Percentiles rank a stretch among this genome's conserved stretches.
These are phyloP conservation scores for Lepidium africanum DNA, from an alignment of 345 rosid genomes.

Conservation along the genomic window DNA sequence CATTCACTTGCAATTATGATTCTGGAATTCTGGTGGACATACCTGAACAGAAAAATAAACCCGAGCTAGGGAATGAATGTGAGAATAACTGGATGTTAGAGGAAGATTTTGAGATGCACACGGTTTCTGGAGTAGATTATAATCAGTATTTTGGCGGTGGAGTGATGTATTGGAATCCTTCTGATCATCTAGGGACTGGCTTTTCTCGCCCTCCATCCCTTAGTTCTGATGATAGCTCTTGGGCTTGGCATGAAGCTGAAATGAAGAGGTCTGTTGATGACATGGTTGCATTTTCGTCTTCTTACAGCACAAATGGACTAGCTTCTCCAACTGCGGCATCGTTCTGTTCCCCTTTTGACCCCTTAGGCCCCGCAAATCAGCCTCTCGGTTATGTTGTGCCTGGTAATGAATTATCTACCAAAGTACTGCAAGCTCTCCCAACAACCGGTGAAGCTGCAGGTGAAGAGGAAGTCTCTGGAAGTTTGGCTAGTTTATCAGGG, in stretches of 20 bases:
- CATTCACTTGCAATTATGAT: conserved; percentile 64
- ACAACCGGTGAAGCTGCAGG: conserved; percentile 42
- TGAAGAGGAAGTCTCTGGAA: conserved; percentile 65
- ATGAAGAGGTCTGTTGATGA: conserved; percentile 94
- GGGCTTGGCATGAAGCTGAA: conserved; percentile 98
- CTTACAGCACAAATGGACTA: conserved; percentile 87
- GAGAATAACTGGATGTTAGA: conserved; percentile 88
- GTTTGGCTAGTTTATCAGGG: conserved; percentile 45
- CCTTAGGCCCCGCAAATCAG: conserved; percentile 69
- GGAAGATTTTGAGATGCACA: conserved; percentile 83
- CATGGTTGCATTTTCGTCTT: conserved; percentile 92
- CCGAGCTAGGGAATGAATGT: conserved; percentile 56
- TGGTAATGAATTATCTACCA: conserved; percentile 73
- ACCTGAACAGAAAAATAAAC: conserved; percentile 47
- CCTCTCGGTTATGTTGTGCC: conserved; percentile 78
- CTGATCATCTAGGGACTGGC: conserved; percentile 74
- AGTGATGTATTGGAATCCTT: conserved; percentile 97
- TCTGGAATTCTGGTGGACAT: conserved; percentile 60
- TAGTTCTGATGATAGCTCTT: conserved; percentile 97
- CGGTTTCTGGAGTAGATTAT: conserved; percentile 81
- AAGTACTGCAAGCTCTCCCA: conserved; percentile 55
- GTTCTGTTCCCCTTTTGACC: conserved; percentile 85
- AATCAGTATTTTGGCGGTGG: conserved; percentile 96
- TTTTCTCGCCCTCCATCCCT: conserved; percentile 95
- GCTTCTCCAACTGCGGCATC: conserved; percentile 91